phyloP scores from a whole-genome alignment of 2,329 filamentous ascomycete species.

The Dichotomopilus funicola region DNA sequence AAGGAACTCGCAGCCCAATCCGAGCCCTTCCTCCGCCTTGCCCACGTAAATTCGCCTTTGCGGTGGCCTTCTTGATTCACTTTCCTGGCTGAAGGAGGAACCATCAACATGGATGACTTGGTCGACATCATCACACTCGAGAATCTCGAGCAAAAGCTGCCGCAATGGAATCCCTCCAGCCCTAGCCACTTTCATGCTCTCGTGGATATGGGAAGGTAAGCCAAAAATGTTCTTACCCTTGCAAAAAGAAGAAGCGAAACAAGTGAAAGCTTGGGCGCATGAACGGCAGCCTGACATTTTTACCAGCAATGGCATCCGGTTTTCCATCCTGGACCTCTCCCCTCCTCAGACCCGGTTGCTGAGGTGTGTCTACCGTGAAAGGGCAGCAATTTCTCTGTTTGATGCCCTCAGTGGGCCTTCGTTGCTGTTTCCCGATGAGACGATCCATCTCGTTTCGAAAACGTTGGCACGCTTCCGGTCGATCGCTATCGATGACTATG shows the following conservation, averaged over 20 bases:
- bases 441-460: slow-evolving; percentile 59
- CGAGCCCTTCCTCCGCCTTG: not conserved
- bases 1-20: not conserved
- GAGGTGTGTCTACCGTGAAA: slow-evolving; percentile 69
- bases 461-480: slow-evolving; percentile 64
- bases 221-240: not conserved
- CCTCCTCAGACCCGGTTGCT: slow-evolving; percentile 66
- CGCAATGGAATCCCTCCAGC: slow-evolving; percentile 41
- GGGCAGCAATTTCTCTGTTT: slow-evolving; percentile 78
- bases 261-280: not conserved
- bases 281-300: slow-evolving; percentile 2
- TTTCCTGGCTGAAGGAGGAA: not conserved
- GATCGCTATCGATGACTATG: slow-evolving; percentile 59
- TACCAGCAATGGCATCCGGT: slow-evolving; percentile 80
- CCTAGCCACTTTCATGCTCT: slow-evolving; percentile 48
- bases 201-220: slow-evolving; percentile 55
- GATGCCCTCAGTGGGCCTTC: slow-evolving; percentile 61
- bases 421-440: slow-evolving; percentile 43
- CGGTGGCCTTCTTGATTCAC: not conserved
- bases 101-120: slow-evolving; percentile 27
- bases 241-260: not conserved
- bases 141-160: slow-evolving; percentile 43
- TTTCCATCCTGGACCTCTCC: slow-evolving; percentile 78
- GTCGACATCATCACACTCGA: slow-evolving; percentile 45
- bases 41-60: too few relatives aligned